Evolutionary conservation across 1,284 basidiomycete genomes (phyloP).

Genomic region (Marasmius fiardii): DNA sequence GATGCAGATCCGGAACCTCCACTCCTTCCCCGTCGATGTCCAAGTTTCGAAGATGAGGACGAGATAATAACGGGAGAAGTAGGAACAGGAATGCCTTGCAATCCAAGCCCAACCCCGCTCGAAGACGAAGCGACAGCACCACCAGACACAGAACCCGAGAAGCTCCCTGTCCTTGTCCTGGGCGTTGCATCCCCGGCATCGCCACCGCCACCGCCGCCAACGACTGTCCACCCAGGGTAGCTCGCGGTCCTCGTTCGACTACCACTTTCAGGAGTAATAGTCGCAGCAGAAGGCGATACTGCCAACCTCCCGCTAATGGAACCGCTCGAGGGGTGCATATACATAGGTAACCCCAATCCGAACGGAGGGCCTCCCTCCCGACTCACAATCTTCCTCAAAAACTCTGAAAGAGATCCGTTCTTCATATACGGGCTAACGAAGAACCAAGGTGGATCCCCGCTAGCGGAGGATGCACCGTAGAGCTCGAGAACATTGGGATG

Average conservation of each 20-base stretch:
- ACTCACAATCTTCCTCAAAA: conserved; percentile 24
- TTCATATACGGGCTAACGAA: conserved; percentile 65
- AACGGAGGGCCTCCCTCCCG: neutral
- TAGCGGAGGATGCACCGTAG: conserved; percentile 58
- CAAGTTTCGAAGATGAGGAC: neutral
- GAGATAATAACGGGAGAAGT: no score
- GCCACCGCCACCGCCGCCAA: no score
- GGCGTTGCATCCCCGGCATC: neutral
- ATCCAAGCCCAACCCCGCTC: neutral
- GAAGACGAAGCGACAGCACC: neutral
- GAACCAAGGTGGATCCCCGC: conserved; percentile 61
- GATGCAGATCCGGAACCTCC: conserved; percentile 8
- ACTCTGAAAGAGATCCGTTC: conserved; percentile 32
- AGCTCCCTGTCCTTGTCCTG: neutral
- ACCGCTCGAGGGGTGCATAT: neutral
- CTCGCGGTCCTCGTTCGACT: neutral
- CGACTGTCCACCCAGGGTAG: neutral
- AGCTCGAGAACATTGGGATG: conserved; percentile 54
- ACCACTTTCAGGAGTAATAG: neutral
- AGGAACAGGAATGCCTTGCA: neutral
- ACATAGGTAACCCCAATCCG: neutral
- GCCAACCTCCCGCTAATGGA: neutral
- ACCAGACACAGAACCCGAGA: neutral
- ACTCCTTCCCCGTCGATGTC: conserved; percentile 7
- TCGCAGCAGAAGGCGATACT: neutral